phyloP scores from a whole-genome alignment of 345 rosid genomes.

The Corchorus olitorius region DNA sequence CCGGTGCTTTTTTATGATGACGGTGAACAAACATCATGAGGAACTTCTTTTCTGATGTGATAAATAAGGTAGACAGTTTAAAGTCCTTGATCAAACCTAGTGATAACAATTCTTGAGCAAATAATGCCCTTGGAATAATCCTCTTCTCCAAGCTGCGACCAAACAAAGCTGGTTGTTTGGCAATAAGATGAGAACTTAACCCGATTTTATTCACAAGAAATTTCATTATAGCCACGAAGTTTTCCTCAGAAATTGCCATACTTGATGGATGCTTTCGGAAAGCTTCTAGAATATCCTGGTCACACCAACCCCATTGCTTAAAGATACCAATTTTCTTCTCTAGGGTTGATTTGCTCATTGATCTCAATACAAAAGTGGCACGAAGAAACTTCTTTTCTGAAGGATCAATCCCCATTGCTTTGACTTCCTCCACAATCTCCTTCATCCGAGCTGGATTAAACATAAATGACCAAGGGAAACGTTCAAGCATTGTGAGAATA shows the following conservation, averaged over 20 bases:
- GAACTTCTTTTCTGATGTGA: slow-evolving; percentile 36
- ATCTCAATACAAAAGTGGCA: neutral
- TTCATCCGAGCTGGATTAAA: neutral
- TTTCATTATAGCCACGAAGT: slow-evolving; percentile 22
- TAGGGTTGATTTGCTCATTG: slow-evolving; percentile 27
- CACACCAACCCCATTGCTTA: slow-evolving; percentile 28
- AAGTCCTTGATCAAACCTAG: slow-evolving; percentile 17
- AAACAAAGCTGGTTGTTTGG: neutral
- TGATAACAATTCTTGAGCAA: slow-evolving; percentile 17
- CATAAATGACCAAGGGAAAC: neutral
- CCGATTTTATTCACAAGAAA: slow-evolving; percentile 33
- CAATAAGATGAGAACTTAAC: neutral
- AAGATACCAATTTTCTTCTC: slow-evolving; percentile 21
- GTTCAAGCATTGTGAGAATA: neutral
- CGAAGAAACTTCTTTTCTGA: slow-evolving; percentile 1
- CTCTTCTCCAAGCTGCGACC: slow-evolving; percentile 26
- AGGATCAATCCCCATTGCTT: slow-evolving; percentile 31
- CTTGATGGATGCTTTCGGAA: slow-evolving; percentile 16
- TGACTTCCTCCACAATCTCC: slow-evolving; percentile 23
- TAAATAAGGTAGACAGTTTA: slow-evolving; percentile 37
- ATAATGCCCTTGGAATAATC: slow-evolving; percentile 25
- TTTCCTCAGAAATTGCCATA: slow-evolving; percentile 22
- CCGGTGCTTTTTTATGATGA: slow-evolving; percentile 38
- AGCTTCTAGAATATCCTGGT: slow-evolving; percentile 16
- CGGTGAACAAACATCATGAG: slow-evolving; percentile 40